Evolutionary conservation across 441 rosid genomes (phyloP).

Genomic region (Pelargonium fulgidum): DNA sequence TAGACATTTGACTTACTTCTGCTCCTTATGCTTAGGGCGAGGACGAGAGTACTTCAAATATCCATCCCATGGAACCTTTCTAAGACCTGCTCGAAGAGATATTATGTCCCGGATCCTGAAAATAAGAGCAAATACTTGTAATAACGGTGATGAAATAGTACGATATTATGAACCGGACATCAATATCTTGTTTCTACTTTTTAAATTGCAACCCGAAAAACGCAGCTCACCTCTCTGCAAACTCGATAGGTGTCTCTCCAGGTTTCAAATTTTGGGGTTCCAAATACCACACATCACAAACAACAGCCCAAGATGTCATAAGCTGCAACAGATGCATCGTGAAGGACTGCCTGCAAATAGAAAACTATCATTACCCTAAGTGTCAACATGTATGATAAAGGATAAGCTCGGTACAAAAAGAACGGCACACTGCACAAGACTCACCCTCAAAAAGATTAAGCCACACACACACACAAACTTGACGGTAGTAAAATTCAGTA

Average conservation of each 20-base stretch:
- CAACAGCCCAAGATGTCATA: conserved; percentile 99
- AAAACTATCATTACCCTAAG: conserved; percentile 10
- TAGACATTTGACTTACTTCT: conserved; percentile 57
- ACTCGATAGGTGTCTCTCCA: conserved; percentile 81
- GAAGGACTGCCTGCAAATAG: conserved; percentile 74
- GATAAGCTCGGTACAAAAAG: no score
- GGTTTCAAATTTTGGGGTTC: conserved; percentile 78
- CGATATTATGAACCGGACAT: neutral
- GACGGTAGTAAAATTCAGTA: no score
- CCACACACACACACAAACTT: no score
- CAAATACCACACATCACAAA: conserved; percentile 94
- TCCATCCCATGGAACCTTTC: conserved; percentile 98
- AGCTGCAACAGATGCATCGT: conserved; percentile 91
- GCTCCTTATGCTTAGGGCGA: conserved; percentile 91
- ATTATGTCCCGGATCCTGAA: conserved; percentile 86
- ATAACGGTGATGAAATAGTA: neutral
- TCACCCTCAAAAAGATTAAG: no score
- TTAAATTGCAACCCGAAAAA: conserved; percentile 6
- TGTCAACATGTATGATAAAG: no score
- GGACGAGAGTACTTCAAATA: conserved; percentile 89
- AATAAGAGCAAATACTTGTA: neutral
- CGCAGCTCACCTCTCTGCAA: conserved; percentile 74
- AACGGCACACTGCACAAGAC: no score
- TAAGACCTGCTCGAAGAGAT: conserved; percentile 87
- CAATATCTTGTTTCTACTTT: neutral